These are phyloP conservation scores for Gracilariopsis chorda DNA, from an alignment of 23 red algal species.

Conservation along the genomic window DNA sequence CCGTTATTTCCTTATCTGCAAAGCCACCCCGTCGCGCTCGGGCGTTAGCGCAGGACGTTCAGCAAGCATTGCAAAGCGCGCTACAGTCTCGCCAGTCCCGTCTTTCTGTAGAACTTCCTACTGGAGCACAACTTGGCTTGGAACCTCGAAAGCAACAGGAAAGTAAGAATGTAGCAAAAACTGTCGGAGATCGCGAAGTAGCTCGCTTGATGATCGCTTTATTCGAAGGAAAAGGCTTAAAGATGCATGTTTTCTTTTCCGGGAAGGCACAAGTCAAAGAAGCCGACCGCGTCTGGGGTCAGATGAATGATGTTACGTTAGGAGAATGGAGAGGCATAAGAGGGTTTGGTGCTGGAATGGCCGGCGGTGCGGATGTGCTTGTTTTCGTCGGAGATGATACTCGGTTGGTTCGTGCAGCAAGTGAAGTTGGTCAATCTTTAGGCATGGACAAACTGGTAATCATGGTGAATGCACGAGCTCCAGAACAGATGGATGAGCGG, in stretches of 20 bases:
- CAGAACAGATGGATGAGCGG: neutral
- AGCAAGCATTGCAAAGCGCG: neutral
- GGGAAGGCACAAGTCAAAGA: neutral
- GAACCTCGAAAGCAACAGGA: neutral
- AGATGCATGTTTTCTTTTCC: neutral
- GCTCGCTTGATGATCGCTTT: neutral
- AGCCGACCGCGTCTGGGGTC: neutral
- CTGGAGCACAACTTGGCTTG: neutral
- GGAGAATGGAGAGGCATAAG: neutral
- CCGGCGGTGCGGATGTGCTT: conserved; percentile 4
- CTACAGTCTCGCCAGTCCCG: conserved; percentile 29
- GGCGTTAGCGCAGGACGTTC: neutral
- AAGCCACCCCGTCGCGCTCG: conserved; percentile 22
- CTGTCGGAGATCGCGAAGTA: conserved; percentile 17
- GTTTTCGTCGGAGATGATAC: conserved; percentile 1
- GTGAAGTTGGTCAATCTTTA: neutral
- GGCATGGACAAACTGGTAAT: conserved; percentile 14
- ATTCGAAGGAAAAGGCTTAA: conserved; percentile 12
- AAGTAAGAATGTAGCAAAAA: neutral
- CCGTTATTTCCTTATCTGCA: too few relatives aligned
- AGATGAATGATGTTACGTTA: neutral
- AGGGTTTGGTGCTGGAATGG: neutral
- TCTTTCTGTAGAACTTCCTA: neutral
- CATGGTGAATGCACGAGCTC: neutral
- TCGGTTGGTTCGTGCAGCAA: neutral